Evolutionary conservation across 805 yeast genomes (phyloP), one percentile per base, ranked within the genome.

Genomic region (Ogataea nitratoaversa): DNA sequence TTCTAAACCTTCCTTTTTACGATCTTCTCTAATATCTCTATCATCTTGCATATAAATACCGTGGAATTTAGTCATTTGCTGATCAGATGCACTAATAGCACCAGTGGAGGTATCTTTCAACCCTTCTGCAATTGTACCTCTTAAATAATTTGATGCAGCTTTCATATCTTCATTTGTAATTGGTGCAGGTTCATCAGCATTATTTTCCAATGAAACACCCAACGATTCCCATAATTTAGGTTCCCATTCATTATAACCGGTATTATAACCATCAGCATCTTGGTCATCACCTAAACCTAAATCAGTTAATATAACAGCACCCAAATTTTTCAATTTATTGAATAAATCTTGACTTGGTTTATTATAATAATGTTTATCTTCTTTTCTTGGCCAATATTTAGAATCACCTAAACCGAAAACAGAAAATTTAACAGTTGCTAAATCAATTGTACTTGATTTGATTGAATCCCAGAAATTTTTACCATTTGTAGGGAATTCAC

Each of bases 1-100:
- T 67, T 91, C 98, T 48, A 86, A 63, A 32, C 98, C 97, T 59
- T 85, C 87, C 35, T 86, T 78, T 67, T 90, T 91, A 59, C 97
- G 82, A 53, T 85, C 84, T 41, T 91, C 98, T 63, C 98, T 78
- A 44, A 91, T 72, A 65, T 91, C 98, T 70, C 98, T 86, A 62
- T 91, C 98, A 64, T 91, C 98, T 70, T 91, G 98, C 95, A 91
- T 88, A 64, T 91, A 91, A 52, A 89, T 88, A 67, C 98, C 98
- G 65, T 91, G 98, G 78, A 91, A 91, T 67, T 91, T 91, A 50
- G 97, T 89, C 63, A 91, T 66, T 66, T 90, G 97, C 67, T 89
- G 95, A 65, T 89, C 97, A 42, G 78, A 77, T 12, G 96, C 93
- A 49, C 84, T 76, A 50, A 91, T 85, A 13, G 96, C 90, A 48